Evolutionary conservation across 768 basidiomycete genomes (phyloP).

Genomic region (Agaricus subrufescens): DNA sequence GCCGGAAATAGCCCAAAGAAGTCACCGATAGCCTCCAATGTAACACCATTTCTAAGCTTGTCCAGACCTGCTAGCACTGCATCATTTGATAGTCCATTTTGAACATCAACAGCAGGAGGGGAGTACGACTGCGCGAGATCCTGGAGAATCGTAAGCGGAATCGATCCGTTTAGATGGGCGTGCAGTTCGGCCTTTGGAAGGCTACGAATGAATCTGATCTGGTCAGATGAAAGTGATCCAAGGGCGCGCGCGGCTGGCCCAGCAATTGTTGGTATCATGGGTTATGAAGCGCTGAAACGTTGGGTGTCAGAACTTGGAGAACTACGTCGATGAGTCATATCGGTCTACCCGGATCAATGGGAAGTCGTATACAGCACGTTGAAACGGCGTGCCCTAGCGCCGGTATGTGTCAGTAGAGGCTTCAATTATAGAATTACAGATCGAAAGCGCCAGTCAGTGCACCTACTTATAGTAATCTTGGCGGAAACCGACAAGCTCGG

Average conservation of each 20-base stretch:
- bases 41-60: conserved; percentile 37
- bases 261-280: conserved; percentile 20
- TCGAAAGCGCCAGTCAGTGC: no score
- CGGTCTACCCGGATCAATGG: no score
- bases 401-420: no score
- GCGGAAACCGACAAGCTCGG: no score
- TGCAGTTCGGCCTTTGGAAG: conserved; percentile 85
- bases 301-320: not conserved
- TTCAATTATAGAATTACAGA: no score
- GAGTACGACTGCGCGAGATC: conserved; percentile 49
- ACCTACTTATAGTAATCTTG: no score
- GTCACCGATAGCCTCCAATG: conserved; percentile 54
- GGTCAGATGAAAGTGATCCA: conserved; percentile 40
- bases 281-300: not conserved
- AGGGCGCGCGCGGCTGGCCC: conserved; percentile 51
- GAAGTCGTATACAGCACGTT: no score
- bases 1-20: conserved; percentile 75
- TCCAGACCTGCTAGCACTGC: conserved; percentile 26
- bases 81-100: conserved; percentile 16
- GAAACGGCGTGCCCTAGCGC: no score
- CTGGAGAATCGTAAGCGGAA: conserved; percentile 61
- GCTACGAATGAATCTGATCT: conserved; percentile 53
- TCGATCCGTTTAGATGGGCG: conserved; percentile 83
- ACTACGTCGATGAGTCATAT: no score
- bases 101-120: not conserved